Conservation (phyloP, 208 protist species). For the Acanthamoeba divionensis region DNA sequence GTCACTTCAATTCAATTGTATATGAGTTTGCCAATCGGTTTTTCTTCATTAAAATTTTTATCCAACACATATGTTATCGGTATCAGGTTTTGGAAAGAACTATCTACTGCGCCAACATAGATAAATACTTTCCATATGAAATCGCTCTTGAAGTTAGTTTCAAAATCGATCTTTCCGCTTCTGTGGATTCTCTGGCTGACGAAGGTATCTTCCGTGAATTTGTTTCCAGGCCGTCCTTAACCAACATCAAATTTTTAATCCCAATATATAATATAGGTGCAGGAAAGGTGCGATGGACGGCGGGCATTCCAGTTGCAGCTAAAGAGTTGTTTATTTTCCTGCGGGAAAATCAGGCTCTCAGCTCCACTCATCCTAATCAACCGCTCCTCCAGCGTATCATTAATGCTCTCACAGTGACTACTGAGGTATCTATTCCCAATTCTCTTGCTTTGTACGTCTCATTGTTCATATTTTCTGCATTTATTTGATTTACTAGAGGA, state of each 20-base stretch:
- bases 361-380: not conserved
- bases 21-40: too few relatives aligned
- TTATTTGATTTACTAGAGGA: not conserved
- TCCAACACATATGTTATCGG: not conserved
- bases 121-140: not conserved
- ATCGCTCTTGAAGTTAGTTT: not conserved
- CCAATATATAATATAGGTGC: not conserved
- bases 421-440: not conserved
- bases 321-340: slow-evolving; percentile 2
- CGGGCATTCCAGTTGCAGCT: not conserved
- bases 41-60: not conserved
- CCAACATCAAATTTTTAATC: not conserved
- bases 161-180: not conserved
- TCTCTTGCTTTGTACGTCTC: not conserved
- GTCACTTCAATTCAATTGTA: not conserved
- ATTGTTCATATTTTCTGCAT: not conserved
- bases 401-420: not conserved
- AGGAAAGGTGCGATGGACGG: not conserved
- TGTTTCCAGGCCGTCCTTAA: not conserved
- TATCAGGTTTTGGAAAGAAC: not conserved
- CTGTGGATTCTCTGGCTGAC: not conserved
- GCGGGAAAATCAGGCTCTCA: not conserved
- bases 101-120: not conserved
- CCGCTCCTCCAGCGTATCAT: slow-evolving; percentile 2
- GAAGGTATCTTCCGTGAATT: not conserved